Conservation (phyloP, 805 yeast species). For the Helenozyma rhizophorensis region DNA sequence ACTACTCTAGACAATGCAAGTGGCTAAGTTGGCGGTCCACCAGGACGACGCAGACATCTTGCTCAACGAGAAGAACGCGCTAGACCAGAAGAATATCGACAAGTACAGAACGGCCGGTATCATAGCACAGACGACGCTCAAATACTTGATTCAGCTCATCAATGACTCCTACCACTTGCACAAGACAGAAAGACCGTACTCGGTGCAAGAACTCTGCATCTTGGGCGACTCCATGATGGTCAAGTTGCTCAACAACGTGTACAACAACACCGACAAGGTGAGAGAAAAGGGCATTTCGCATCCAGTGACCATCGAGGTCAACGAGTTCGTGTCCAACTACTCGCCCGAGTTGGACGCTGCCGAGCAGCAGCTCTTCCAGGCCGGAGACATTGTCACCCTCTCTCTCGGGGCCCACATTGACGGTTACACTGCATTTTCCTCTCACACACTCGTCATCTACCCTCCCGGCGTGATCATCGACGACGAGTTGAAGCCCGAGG, state of each 20-base stretch:
- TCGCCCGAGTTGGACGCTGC: conserved; percentile 79
- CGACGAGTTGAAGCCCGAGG: conserved; percentile 47
- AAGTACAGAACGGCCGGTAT: conserved; percentile 90
- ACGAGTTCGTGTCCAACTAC: conserved; percentile 72
- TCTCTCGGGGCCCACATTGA: conserved; percentile 89
- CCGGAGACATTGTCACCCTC: conserved; percentile 85
- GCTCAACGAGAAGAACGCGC: conserved; percentile 66
- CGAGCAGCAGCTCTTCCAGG: conserved; percentile 41
- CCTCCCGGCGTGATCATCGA: conserved; percentile 52
- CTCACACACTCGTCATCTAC: conserved; percentile 83
- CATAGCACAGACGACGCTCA: conserved; percentile 76
- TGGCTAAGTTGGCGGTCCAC: conserved; percentile 70
- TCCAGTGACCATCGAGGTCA: conserved; percentile 87
- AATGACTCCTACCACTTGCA: conserved; percentile 68
- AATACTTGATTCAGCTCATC: conserved; percentile 61
- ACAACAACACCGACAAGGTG: conserved; percentile 49
- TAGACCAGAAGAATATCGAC: conserved; percentile 58
- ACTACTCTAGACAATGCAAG: conserved; percentile 46
- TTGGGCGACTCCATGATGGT: conserved; percentile 74
- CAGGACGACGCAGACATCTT: conserved; percentile 70
- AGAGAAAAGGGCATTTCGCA: conserved; percentile 88
- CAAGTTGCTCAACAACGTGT: conserved; percentile 55
- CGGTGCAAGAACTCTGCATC: conserved; percentile 71
- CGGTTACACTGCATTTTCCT: conserved; percentile 83
- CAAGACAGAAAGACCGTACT: conserved; percentile 40